A percentile compares a stretch with the other conserved stretches of the same genome.
phyloP scores from a whole-genome alignment of 2,329 filamentous ascomycete genomes.

The Penicillium expansum region DNA sequence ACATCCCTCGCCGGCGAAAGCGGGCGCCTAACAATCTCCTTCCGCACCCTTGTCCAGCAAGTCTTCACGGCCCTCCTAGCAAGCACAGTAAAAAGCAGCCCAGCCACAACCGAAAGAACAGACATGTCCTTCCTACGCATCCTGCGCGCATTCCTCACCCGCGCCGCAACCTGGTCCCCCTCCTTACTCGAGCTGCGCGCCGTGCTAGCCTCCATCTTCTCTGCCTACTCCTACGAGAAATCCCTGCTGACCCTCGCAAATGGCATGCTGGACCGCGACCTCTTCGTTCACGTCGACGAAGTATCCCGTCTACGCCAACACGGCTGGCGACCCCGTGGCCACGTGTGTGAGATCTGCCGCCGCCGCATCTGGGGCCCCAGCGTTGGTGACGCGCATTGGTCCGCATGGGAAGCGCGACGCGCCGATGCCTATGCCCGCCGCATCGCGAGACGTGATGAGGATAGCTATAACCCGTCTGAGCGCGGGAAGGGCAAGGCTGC shows the following conservation, averaged over 20 bases:
- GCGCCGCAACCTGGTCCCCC: conserved; percentile 76
- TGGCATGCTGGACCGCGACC: conserved; percentile 78
- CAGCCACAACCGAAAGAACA: conserved; percentile 35
- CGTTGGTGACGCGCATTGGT: conserved; percentile 71
- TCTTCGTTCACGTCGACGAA: conserved; percentile 78
- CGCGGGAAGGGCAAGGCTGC: conserved; percentile 43
- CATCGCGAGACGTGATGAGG: conserved; percentile 29
- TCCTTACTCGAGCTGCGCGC: conserved; percentile 81
- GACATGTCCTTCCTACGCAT: conserved; percentile 84
- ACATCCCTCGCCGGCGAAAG: conserved; percentile 21
- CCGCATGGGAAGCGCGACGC: conserved; percentile 70
- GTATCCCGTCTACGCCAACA: conserved; percentile 72
- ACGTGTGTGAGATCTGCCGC: conserved; percentile 83
- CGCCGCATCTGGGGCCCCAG: conserved; percentile 85
- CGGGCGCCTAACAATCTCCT: conserved; percentile 57
- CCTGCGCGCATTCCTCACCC: conserved; percentile 79
- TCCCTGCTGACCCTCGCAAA: conserved; percentile 83
- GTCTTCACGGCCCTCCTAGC: conserved; percentile 84
- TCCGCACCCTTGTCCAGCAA: conserved; percentile 81
- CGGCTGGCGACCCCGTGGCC: conserved; percentile 84
- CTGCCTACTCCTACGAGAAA: conserved; percentile 93
- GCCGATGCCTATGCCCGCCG: conserved; percentile 33
- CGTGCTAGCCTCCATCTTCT: conserved; percentile 85
- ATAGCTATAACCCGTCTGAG: conserved; percentile 28
- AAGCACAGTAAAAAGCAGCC: conserved; percentile 59